These are phyloP conservation scores for Cladosporium velox DNA, from an alignment of 2,329 filamentous ascomycete genomes.

Conservation along the genomic window DNA sequence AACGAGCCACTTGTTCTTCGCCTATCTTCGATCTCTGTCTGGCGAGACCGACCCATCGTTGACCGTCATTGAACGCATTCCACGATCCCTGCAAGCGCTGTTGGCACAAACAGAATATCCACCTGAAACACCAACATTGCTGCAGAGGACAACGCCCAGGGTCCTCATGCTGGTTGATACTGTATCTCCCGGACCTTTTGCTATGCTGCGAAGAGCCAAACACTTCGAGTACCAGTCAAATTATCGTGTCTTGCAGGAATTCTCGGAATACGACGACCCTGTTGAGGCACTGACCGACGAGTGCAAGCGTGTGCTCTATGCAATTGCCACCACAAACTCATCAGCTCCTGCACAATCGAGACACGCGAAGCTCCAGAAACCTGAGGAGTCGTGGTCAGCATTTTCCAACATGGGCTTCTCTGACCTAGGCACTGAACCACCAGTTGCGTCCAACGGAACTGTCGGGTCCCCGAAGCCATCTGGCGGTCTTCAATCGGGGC, in stretches of 20 bases:
- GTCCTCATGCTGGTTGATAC: constrained; percentile 96
- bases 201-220: constrained; percentile 83
- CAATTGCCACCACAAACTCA: constrained; percentile 86
- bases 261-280: constrained; percentile 87
- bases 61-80: constrained; percentile 80
- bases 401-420: constrained; percentile 95
- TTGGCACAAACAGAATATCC: constrained; percentile 94
- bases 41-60: constrained; percentile 71
- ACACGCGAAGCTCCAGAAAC: constrained; percentile 37
- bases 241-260: constrained; percentile 79
- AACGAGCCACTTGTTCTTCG: constrained; percentile 95
- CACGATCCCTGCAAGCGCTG: constrained; percentile 86
- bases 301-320: constrained; percentile 84
- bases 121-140: constrained; percentile 71
- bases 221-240: constrained; percentile 95
- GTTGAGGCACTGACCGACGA: constrained; percentile 87
- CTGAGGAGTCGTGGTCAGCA: constrained; percentile 91
- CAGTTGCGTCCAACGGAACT: constrained; percentile 22
- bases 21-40: constrained; percentile 85
- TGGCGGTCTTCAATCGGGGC: constrained; percentile 62
- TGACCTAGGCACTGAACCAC: constrained; percentile 52
- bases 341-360: constrained; percentile 58
- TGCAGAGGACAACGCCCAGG: constrained; percentile 79
- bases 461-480: constrained; percentile 30
- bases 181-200: constrained; percentile 92